Evolutionary conservation across 2,329 filamentous ascomycete species (phyloP), one percentile per base, ranked within the genome.

Genomic region (Fusarium ramigenum): DNA sequence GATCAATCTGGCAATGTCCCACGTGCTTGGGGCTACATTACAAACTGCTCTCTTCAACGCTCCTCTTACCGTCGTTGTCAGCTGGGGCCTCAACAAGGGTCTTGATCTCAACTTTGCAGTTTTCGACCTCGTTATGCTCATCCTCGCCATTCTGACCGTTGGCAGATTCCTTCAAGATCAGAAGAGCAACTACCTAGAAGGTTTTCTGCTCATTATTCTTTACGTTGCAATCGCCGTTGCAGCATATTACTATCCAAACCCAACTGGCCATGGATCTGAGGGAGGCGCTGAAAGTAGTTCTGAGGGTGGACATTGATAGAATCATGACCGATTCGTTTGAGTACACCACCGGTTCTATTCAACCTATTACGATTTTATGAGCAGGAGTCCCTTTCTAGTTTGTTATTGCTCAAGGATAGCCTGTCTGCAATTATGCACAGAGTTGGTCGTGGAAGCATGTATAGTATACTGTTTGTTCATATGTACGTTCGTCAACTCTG

Each of bases 141-240:
- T 98, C 63, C 87, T 98, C 30, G 90, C 93, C 34, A 96, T 97
- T 76, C 85, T 98, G 46, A 94, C 95, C 0, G 93, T 97, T 42
- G 94, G 95, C 2, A 93, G 94, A 70, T 97, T 97, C 83, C 83
- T 98, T 61, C 87, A 94, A 56, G 95, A 98, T 79, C 91, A 93
- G 74, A 96, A 96, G 86, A 94, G 91, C 69, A 97, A 97, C 79
- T 98, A 97, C 78, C 88, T 98, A 9, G 95, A 98, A 81, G 95
- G 95, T 5, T 88, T 90, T 30, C 87, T 98, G 23, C 93, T 94
- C 73, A 89, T 97, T 23, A 87, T 93, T 50, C 85, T 91, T 9
- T 91, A 91, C 75, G 78, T 90, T 49, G 87, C 87, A 36, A 89
- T 91, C 73, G 89, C 89, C 16, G 87, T 89, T 4, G 88, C 88